phyloP scores from a whole-genome alignment of 768 basidiomycete species.

The Psilocybe sp. region DNA sequence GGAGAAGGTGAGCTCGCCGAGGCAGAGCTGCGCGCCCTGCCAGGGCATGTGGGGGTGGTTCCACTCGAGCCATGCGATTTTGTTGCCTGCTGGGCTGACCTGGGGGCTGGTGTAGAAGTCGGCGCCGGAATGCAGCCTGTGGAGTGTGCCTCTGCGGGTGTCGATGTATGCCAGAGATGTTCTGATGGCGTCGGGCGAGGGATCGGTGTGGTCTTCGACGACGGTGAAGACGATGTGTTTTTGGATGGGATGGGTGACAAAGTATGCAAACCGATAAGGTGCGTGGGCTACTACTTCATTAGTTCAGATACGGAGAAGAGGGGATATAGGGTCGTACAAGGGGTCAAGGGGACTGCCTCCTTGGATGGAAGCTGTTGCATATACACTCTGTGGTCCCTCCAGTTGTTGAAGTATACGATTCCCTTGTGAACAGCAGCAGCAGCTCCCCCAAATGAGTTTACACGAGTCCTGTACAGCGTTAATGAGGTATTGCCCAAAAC shows the following conservation, averaged over 20 bases:
- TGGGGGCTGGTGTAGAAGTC: constrained; percentile 68
- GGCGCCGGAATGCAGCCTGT: constrained; percentile 45
- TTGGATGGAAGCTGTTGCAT: constrained; percentile 27
- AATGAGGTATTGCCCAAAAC: not conserved
- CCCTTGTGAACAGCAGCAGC: constrained; percentile 47
- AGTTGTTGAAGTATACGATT: constrained; percentile 50
- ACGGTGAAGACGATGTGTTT: constrained; percentile 53
- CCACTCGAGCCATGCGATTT: constrained; percentile 63
- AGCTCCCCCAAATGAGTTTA: constrained; percentile 69
- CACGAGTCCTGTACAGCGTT: constrained; percentile 35
- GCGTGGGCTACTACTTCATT: constrained; percentile 31
- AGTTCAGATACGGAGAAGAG: constrained; percentile 6
- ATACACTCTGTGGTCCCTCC: constrained; percentile 45
- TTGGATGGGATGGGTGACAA: constrained; percentile 52
- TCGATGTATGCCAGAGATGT: constrained; percentile 58
- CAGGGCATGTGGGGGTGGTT: constrained; percentile 52
- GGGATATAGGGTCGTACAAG: constrained; percentile 39
- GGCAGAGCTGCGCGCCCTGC: constrained; percentile 52
- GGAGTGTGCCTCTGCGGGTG: constrained; percentile 36
- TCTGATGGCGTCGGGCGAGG: constrained; percentile 44
- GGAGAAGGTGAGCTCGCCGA: constrained; percentile 30
- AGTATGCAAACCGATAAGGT: constrained; percentile 58
- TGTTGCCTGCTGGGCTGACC: constrained; percentile 55
- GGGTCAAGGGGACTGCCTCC: constrained; percentile 55
- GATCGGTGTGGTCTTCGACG: constrained; percentile 64